Conservation (phyloP, 192 early-diverging fungal genomes). For the Irineochytrium annulatum region DNA sequence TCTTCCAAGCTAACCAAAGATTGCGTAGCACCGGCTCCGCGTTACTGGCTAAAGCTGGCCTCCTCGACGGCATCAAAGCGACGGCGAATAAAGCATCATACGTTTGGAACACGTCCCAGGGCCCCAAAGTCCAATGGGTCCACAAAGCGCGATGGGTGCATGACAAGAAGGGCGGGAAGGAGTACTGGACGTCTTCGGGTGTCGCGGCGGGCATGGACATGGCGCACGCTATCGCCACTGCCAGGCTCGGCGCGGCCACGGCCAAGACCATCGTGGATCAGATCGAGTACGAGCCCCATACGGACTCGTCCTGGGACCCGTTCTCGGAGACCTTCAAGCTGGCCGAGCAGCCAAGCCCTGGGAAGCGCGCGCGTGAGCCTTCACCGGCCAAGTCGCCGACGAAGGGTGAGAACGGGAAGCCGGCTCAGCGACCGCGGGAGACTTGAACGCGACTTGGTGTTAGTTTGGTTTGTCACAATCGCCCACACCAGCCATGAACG, state of each 20-base stretch:
- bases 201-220: not conserved
- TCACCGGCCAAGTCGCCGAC: too few relatives aligned
- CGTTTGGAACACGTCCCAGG: constrained; percentile 9
- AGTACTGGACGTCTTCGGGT: constrained; percentile 10
- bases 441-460: too few relatives aligned
- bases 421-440: too few relatives aligned
- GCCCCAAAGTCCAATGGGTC: constrained; percentile 45
- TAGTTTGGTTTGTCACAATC: too few relatives aligned
- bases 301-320: not conserved
- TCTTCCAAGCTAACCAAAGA: not conserved
- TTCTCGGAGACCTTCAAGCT: too few relatives aligned
- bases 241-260: not conserved
- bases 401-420: too few relatives aligned
- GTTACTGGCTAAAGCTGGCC: constrained; percentile 41
- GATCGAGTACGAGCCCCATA: not conserved
- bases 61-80: constrained; percentile 40
- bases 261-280: not conserved
- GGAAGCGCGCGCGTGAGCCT: too few relatives aligned
- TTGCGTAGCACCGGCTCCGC: constrained; percentile 35
- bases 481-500: too few relatives aligned
- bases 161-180: constrained; percentile 42
- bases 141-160: constrained; percentile 47
- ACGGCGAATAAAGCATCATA: constrained; percentile 32
- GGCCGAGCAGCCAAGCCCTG: too few relatives aligned
- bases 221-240: not conserved